These are phyloP conservation scores for Ceratocystis harringtonii DNA, from an alignment of 2,329 filamentous ascomycete species.

Conservation along the genomic window DNA sequence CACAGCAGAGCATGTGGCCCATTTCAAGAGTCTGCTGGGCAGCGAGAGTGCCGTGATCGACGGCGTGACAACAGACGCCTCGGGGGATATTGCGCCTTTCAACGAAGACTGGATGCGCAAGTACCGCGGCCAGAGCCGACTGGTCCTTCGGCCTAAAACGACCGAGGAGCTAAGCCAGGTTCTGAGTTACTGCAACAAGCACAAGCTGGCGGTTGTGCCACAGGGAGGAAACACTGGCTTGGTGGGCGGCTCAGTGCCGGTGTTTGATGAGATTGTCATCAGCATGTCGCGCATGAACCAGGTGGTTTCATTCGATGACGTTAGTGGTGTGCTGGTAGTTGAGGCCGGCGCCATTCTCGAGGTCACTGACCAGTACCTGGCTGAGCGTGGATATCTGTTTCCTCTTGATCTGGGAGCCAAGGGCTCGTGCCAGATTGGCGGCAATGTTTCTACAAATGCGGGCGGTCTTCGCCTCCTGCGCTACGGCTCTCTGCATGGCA, in stretches of 20 bases:
- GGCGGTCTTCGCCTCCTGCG: constrained; percentile 78
- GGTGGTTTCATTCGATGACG: constrained; percentile 82
- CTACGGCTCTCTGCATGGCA: constrained; percentile 91
- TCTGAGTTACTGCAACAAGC: constrained; percentile 87
- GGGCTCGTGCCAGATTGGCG: constrained; percentile 90
- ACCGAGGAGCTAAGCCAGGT: constrained; percentile 84
- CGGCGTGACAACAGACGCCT: constrained; percentile 48
- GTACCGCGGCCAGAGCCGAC: constrained; percentile 75
- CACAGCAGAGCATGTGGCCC: constrained; percentile 62
- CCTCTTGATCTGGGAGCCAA: constrained; percentile 95
- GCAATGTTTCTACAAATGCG: constrained; percentile 91
- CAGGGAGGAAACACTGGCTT: constrained; percentile 95
- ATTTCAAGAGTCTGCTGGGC: constrained; percentile 71
- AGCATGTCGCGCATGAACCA: constrained; percentile 81
- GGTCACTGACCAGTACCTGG: constrained; percentile 70
- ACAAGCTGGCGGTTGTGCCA: constrained; percentile 81
- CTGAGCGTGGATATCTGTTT: constrained; percentile 74
- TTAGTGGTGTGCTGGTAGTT: constrained; percentile 76
- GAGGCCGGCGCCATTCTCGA: constrained; percentile 90
- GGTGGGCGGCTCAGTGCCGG: constrained; percentile 86
- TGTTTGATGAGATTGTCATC: constrained; percentile 96
- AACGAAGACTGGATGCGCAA: constrained; percentile 99
- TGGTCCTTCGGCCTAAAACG: constrained; percentile 73
- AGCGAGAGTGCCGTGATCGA: constrained; percentile 69
- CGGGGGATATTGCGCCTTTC: constrained; percentile 75